Conservation (phyloP, 2,329 filamentous ascomycete genomes). For the Whalleya microplaca region DNA sequence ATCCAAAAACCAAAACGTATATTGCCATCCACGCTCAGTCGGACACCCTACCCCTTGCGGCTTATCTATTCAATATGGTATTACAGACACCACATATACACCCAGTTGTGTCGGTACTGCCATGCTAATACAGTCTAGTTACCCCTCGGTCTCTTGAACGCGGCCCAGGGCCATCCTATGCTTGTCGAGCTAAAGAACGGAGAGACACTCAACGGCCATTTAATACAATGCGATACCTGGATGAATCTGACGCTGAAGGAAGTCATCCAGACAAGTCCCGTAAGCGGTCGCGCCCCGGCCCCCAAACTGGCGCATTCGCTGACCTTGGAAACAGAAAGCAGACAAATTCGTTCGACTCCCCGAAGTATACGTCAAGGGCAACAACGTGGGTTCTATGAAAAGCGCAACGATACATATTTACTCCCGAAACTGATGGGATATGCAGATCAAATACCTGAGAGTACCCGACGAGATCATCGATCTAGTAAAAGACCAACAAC, state of each 20-base stretch:
- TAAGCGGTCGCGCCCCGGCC: conserved; percentile 40
- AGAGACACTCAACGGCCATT: conserved; percentile 91
- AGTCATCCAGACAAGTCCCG: conserved; percentile 92
- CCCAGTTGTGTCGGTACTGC: conserved; percentile 9
- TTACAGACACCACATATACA: neutral
- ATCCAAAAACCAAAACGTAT: neutral
- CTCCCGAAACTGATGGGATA: conserved; percentile 23
- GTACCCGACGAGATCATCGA: conserved; percentile 98
- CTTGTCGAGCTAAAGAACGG: conserved; percentile 61
- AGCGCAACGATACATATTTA: conserved; percentile 10
- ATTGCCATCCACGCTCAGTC: neutral
- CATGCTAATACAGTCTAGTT: conserved; percentile 48
- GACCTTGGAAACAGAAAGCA: conserved; percentile 66
- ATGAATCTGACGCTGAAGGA: conserved; percentile 99
- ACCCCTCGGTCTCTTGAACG: conserved; percentile 83
- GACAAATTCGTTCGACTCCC: conserved; percentile 91
- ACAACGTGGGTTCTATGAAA: conserved; percentile 71
- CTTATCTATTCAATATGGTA: conserved; percentile 16
- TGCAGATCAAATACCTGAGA: conserved; percentile 94
- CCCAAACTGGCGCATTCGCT: conserved; percentile 16
- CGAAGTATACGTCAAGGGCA: conserved; percentile 95
- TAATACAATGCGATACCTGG: conserved; percentile 98
- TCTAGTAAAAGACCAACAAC: conserved; percentile 88
- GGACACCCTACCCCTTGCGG: neutral
- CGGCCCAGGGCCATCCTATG: conserved; percentile 93